These are phyloP conservation scores for Ceratocystiopsis sp. DNA, from an alignment of 2,329 filamentous ascomycete genomes.

Conservation along the genomic window DNA sequence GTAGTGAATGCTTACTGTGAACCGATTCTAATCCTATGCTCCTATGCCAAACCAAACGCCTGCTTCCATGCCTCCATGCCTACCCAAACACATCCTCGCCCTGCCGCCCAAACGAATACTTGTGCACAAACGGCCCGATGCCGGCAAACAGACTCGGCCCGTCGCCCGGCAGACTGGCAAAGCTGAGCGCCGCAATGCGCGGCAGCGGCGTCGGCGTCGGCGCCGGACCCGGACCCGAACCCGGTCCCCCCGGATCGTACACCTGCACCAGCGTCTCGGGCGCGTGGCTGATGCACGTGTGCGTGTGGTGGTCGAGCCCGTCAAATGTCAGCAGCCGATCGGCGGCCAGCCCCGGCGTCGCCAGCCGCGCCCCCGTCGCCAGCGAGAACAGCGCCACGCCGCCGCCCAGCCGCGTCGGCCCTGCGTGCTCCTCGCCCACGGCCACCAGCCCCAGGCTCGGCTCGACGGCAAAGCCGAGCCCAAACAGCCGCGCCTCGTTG, in stretches of 20 bases:
- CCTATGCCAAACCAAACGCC: not conserved
- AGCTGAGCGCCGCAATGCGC: slow-evolving; percentile 24
- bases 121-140: slow-evolving; percentile 19
- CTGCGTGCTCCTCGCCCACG: slow-evolving; percentile 26
- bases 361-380: slow-evolving; percentile 23
- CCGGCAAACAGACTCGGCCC: slow-evolving; percentile 31
- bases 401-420: slow-evolving; percentile 23
- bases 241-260: not conserved
- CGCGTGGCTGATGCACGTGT: not conserved
- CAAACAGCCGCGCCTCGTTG: slow-evolving; percentile 23
- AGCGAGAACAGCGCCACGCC: slow-evolving; percentile 33
- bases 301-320: no score
- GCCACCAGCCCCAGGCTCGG: slow-evolving; percentile 30
- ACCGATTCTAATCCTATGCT: no score
- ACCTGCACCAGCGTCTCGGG: not conserved
- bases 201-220: not conserved
- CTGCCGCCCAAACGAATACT: slow-evolving; percentile 30
- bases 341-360: slow-evolving; percentile 12
- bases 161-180: slow-evolving; percentile 27
- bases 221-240: no score
- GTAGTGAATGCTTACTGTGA: no score
- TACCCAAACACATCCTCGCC: slow-evolving; percentile 1
- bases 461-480: slow-evolving; percentile 34
- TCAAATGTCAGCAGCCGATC: no score
- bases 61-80: no score